Percentiles rank a stretch among this genome's conserved stretches.
Conservation (phyloP, 257 asterid species). For the Solanum pinnatisectum region DNA sequence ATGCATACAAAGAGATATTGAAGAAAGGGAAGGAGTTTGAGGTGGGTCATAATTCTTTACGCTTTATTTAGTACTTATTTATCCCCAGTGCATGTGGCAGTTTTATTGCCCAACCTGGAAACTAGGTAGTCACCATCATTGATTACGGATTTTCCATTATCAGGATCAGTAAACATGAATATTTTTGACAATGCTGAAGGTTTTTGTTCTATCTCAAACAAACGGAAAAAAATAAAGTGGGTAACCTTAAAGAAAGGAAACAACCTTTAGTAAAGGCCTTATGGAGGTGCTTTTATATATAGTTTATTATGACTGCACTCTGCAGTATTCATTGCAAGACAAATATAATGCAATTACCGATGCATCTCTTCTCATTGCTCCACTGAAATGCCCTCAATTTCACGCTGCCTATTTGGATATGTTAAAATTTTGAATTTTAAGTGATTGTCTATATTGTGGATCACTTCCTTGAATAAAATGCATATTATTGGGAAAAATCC, state of each 20-base stretch:
- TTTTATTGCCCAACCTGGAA: neutral
- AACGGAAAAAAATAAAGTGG: neutral
- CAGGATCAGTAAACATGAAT: neutral
- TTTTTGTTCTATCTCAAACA: neutral
- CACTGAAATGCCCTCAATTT: neutral
- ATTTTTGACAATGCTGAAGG: neutral
- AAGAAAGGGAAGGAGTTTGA: constrained; percentile 77
- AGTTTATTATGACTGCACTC: neutral
- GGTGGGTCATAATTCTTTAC: constrained; percentile 28
- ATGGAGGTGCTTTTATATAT: neutral
- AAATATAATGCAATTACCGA: neutral
- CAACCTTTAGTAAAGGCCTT: neutral
- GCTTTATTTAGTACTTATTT: neutral
- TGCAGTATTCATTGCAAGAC: neutral
- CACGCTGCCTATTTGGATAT: neutral
- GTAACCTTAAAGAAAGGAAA: neutral
- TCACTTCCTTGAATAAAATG: neutral
- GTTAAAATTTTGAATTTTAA: neutral
- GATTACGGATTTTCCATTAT: neutral
- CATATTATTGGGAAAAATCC: neutral
- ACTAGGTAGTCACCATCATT: neutral
- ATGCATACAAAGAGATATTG: constrained; percentile 91
- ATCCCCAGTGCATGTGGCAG: neutral
- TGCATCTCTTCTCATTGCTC: neutral
- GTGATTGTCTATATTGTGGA: neutral